Evolutionary conservation across 495 filamentous ascomycete genomes (phyloP), one percentile per base, ranked within the genome.

Genomic region (Penicillium verhagenii): DNA sequence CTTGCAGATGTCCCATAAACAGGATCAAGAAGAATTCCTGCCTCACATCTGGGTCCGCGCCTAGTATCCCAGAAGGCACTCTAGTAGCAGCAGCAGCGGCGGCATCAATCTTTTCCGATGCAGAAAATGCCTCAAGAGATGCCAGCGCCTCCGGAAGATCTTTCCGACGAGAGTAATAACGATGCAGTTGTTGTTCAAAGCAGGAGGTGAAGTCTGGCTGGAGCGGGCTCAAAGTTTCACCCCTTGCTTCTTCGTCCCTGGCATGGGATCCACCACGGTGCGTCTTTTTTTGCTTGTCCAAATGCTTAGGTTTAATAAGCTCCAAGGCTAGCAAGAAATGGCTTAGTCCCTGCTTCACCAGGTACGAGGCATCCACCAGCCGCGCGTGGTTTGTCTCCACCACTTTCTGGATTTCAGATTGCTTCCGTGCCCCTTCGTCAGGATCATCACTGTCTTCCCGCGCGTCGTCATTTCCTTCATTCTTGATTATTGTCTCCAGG

Each of bases 331-430:
- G 40, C 6, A 72, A 43, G 29, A 68, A 63, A 53, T 71, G 61
- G 21, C 63, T 49, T 23, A 72, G 39, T 13, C 69, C 69, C 6
- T 47, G 37, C 1, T 46, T 52, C 2, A 65, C 56, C 23, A 72
- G 69, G 2, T 76, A 76, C 14, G 87, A 71, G 3, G 78, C 71
- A 20, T 79, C 76, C 38, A 87, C 82, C 1, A 73, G 31, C 71
- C 79, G 58, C 70, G 82, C 81, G 81, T 89, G 55, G 83, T 81
- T 56, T 74, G 78, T 61, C 82, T 84, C 78, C 79, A 87, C 50
- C 1, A 67, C 62, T 39, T 78, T 79, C 40, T 77, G 48, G 24
- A 60, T 52, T 57, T 68, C 67, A 50, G 60, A 53, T 1, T 65
- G 48, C 47, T 61, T 68, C 54, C 42, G 28, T 13, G 24, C 69